A percentile compares a stretch with the other conserved stretches of the same genome.
Evolutionary conservation across 345 rosid genomes (phyloP).

Genomic region (Citrus sp.): DNA sequence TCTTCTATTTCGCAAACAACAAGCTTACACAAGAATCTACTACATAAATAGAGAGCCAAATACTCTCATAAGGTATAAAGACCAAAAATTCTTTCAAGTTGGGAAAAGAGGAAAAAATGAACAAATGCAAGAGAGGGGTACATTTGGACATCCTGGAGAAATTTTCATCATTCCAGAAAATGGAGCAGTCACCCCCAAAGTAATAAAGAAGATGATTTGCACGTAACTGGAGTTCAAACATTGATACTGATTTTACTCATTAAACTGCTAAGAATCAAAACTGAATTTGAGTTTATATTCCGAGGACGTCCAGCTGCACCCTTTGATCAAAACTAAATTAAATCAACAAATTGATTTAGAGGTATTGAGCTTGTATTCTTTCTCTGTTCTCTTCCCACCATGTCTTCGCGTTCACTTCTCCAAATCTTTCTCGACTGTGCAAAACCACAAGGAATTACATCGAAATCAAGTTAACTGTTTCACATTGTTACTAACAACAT

Average conservation of each 20-base stretch:
- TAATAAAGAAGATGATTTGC: not conserved
- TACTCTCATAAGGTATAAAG: not conserved
- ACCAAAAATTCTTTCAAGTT: not conserved
- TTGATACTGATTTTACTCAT: not conserved
- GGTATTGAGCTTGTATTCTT: constrained; percentile 93
- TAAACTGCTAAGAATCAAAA: constrained; percentile 14
- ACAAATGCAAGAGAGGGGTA: not conserved
- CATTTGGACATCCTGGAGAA: not conserved
- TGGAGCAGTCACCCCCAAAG: not conserved
- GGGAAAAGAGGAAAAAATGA: not conserved
- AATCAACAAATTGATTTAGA: constrained; percentile 26
- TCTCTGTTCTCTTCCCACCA: constrained; percentile 99
- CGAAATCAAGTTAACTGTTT: not conserved
- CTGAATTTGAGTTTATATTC: constrained; percentile 13
- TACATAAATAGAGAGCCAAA: not conserved
- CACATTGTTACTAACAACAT: not conserved
- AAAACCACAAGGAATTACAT: not conserved
- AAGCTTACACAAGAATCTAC: not conserved
- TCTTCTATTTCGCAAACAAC: not conserved
- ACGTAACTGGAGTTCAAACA: not conserved
- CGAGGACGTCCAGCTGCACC: constrained; percentile 18
- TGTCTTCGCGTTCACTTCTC: constrained; percentile 85
- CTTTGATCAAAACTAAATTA: not conserved
- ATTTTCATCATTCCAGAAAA: not conserved
- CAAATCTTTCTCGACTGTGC: constrained; percentile 85